Conservation (phyloP, 2,329 filamentous ascomycete genomes). For the Onygenales sp. region DNA sequence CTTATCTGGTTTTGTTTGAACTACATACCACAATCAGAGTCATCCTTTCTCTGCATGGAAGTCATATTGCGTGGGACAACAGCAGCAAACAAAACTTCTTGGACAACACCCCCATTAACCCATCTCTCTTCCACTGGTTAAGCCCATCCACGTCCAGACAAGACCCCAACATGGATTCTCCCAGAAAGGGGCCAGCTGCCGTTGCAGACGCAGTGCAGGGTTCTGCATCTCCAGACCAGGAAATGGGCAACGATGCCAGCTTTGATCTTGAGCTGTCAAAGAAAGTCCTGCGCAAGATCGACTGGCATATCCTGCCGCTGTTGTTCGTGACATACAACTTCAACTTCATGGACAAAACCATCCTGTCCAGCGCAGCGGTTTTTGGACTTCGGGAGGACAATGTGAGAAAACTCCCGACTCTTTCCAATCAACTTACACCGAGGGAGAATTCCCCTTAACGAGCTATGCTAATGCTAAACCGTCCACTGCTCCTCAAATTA, state of each 20-base stretch:
- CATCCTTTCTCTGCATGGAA: too few species aligned
- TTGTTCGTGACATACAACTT: slow-evolving; percentile 50
- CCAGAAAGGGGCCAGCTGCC: too few species aligned
- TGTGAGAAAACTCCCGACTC: not conserved
- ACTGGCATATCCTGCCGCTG: slow-evolving; percentile 45
- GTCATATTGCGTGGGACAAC: too few species aligned
- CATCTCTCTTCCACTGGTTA: too few species aligned
- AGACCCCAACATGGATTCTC: too few species aligned
- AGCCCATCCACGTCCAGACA: too few species aligned
- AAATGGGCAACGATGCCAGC: not conserved
- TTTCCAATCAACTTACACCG: too few species aligned
- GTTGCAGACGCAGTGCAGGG: not conserved
- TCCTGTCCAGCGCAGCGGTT: slow-evolving; percentile 46
- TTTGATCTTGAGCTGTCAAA: not conserved
- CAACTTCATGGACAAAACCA: slow-evolving; percentile 55
- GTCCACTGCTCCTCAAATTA: slow-evolving; percentile 24
- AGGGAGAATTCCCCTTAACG: too few species aligned
- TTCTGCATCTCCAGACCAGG: not conserved
- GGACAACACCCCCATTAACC: too few species aligned
- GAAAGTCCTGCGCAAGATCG: slow-evolving; percentile 47
- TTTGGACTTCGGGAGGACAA: slow-evolving; percentile 39
- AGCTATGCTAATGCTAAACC: not conserved
- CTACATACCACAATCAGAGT: too few species aligned
- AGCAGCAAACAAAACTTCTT: too few species aligned
- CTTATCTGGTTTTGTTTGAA: too few species aligned